These are phyloP conservation scores for Cercospora berteroae DNA, from an alignment of 2,329 filamentous ascomycete genomes.

Conservation along the genomic window DNA sequence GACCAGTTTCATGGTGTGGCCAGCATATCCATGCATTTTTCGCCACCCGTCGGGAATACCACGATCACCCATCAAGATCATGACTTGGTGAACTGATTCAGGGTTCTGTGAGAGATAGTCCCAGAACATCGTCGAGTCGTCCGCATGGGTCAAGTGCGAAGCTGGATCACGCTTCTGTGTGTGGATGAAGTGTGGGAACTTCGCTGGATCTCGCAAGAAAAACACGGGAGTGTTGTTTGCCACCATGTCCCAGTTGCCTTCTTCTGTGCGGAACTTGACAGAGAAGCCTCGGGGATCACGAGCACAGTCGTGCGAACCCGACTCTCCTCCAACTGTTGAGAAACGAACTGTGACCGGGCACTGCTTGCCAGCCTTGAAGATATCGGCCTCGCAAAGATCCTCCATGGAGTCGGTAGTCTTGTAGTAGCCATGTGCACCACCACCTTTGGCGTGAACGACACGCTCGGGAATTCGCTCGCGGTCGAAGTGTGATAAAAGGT, in stretches of 20 bases:
- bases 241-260: conserved; percentile 73
- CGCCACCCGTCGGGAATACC: conserved; percentile 56
- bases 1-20: conserved; percentile 55
- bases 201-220: conserved; percentile 70
- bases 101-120: conserved; percentile 57
- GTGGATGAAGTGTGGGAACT: conserved; percentile 72
- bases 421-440: conserved; percentile 51
- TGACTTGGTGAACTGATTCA: conserved; percentile 54
- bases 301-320: conserved; percentile 67
- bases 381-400: conserved; percentile 47
- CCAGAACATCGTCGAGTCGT: conserved; percentile 66
- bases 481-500: conserved; percentile 52
- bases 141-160: conserved; percentile 66
- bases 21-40: conserved; percentile 56
- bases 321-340: conserved; percentile 73
- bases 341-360: conserved; percentile 67
- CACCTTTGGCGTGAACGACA: conserved; percentile 52
- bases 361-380: conserved; percentile 63
- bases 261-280: conserved; percentile 69
- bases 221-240: conserved; percentile 74
- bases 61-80: conserved; percentile 55
- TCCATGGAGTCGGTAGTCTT: conserved; percentile 48
- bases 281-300: conserved; percentile 72
- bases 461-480: conserved; percentile 52
- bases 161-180: conserved; percentile 72